These are phyloP conservation scores for Suhomyces terraborum DNA, from an alignment of 1,139 yeast species.

Conservation along the genomic window DNA sequence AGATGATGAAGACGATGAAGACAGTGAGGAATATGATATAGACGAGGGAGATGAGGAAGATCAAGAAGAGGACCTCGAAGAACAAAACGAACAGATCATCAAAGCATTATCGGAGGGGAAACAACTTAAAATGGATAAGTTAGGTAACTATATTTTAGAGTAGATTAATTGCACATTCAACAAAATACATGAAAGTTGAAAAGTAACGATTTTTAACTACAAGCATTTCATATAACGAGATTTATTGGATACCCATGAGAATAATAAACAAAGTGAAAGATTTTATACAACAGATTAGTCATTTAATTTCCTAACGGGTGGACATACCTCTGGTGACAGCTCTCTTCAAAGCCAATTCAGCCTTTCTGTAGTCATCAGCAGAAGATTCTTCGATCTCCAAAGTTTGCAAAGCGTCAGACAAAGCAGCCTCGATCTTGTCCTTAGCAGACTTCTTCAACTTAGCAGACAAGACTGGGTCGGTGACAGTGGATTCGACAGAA, in stretches of 20 bases:
- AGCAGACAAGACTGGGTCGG: constrained; percentile 98
- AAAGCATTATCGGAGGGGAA: constrained; percentile 66
- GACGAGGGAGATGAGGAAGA: constrained; percentile 35
- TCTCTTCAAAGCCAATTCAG: constrained; percentile 98
- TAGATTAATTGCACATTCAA: too few relatives aligned
- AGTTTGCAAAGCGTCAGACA: constrained; percentile 97
- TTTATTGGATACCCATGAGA: constrained; percentile 23
- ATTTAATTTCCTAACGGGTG: constrained; percentile 67
- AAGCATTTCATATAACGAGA: constrained; percentile 13
- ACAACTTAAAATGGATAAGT: constrained; percentile 70
- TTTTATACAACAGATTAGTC: constrained; percentile 22
- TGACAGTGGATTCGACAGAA: constrained; percentile 93
- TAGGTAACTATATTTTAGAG: constrained; percentile 77
- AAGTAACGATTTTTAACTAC: too few relatives aligned
- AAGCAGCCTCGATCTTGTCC: constrained; percentile 97
- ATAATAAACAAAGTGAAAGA: constrained; percentile 24
- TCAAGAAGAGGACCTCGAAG: constrained; percentile 40
- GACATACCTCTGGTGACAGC: constrained; percentile 99
- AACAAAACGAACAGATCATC: constrained; percentile 72
- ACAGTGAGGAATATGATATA: constrained; percentile 22
- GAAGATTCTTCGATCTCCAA: constrained; percentile 95
- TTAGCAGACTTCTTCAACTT: constrained; percentile 97
- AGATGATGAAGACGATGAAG: constrained; percentile 32
- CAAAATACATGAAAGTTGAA: too few relatives aligned
- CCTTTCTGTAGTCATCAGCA: constrained; percentile 98